Evolutionary conservation across 495 filamentous ascomycete genomes (phyloP).

Genomic region (Pseudoneurospora amorphoporcata): DNA sequence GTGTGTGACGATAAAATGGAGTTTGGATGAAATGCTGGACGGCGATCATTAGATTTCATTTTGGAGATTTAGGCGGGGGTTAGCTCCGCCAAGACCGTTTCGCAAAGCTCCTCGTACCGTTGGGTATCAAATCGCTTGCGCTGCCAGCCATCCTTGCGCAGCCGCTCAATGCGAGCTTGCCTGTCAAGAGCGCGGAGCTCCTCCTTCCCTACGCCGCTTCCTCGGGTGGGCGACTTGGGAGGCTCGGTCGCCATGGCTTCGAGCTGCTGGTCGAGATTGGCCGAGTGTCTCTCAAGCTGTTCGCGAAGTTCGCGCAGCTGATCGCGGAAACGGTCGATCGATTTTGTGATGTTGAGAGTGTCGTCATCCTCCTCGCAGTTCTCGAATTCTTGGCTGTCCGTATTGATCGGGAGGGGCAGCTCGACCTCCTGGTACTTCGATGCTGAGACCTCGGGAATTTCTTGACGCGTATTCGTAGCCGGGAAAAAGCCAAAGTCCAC

Average conservation of each 20-base stretch:
- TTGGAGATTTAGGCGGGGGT: not conserved
- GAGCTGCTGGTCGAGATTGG: conserved; percentile 27
- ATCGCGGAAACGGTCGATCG: conserved; percentile 31
- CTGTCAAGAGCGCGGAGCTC: conserved; percentile 22
- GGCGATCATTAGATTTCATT: not conserved
- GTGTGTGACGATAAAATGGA: not conserved
- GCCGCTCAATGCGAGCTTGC: conserved; percentile 33
- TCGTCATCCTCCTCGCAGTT: conserved; percentile 13
- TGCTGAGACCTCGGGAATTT: conserved; percentile 11
- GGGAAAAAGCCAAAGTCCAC: conserved; percentile 30
- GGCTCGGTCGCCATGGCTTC: not conserved
- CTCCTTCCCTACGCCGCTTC: conserved; percentile 11
- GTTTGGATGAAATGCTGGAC: not conserved
- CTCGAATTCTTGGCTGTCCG: conserved; percentile 6
- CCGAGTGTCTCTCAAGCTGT: conserved; percentile 31
- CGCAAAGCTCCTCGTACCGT: conserved; percentile 39
- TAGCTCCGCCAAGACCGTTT: conserved; percentile 35
- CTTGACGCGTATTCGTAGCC: conserved; percentile 5
- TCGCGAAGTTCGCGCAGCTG: conserved; percentile 29
- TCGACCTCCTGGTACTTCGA: conserved; percentile 19
- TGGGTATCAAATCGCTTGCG: conserved; percentile 39
- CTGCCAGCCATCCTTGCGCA: conserved; percentile 36
- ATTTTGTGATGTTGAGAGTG: conserved; percentile 28
- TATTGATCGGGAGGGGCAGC: conserved; percentile 11
- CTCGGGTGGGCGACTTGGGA: conserved; percentile 1